Conservation (phyloP, 2,329 filamentous ascomycete genomes). For the Penicillium hesseltinei region DNA sequence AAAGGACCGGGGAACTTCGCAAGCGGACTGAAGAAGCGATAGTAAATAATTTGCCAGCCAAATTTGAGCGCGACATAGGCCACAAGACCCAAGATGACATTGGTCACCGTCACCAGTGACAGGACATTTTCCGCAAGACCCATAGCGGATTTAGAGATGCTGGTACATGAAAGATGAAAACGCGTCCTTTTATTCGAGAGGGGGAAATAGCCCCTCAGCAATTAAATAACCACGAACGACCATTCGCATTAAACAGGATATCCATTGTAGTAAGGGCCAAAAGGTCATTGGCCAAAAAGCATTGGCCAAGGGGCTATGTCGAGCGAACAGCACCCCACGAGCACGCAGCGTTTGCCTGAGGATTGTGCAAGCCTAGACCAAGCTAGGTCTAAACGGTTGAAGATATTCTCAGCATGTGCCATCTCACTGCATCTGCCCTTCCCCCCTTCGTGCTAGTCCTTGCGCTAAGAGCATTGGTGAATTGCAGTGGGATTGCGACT, state of each 20-base stretch:
- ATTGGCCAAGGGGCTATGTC: constrained; percentile 7
- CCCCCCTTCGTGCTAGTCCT: not conserved
- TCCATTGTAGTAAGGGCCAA: constrained; percentile 15
- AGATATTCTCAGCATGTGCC: not conserved
- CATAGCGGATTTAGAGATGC: constrained; percentile 20
- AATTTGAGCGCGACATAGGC: constrained; percentile 26
- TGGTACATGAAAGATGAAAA: constrained; percentile 7
- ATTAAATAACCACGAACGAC: not conserved
- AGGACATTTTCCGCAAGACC: constrained; percentile 24
- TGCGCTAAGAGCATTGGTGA: not conserved
- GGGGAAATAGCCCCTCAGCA: not conserved
- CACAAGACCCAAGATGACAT: constrained; percentile 22
- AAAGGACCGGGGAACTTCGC: constrained; percentile 55
- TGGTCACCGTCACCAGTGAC: constrained; percentile 30
- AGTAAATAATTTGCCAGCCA: constrained; percentile 41
- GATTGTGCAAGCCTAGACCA: not conserved
- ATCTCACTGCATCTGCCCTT: not conserved
- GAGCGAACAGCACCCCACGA: constrained; percentile 4
- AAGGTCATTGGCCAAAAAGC: constrained; percentile 5
- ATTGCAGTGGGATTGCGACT: not conserved
- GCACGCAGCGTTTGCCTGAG: not conserved
- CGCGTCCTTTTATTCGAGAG: not conserved
- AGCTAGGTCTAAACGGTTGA: not conserved
- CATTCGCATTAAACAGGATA: not conserved
- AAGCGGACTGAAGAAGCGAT: constrained; percentile 53